phyloP scores from a whole-genome alignment of 768 basidiomycete species.

The Asterophora lycoperdoides region DNA sequence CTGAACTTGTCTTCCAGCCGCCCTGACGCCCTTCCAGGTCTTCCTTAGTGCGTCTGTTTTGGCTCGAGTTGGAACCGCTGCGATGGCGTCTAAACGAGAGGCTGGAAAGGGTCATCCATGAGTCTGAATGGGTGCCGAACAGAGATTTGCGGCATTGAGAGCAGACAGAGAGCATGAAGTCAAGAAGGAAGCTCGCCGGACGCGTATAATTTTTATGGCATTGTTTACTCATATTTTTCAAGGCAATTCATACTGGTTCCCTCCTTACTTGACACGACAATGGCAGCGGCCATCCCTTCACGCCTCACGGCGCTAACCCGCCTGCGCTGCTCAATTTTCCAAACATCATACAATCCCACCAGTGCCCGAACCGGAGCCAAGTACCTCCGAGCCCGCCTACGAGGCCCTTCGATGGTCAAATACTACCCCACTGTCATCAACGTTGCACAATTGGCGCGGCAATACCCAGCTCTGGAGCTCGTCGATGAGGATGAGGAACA shows the following conservation, averaged over 20 bases:
- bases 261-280: constrained; percentile 4
- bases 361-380: constrained; percentile 84
- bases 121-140: constrained; percentile 9
- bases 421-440: constrained; percentile 75
- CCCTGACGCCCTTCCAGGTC: background rate
- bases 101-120: constrained; percentile 10
- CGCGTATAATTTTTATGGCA: background rate
- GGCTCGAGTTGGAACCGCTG: background rate
- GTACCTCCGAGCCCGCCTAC: constrained; percentile 77
- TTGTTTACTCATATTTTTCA: constrained; percentile 13
- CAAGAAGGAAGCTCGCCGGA: background rate
- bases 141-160: constrained; percentile 17
- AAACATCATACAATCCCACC: constrained; percentile 85
- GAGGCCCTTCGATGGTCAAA: constrained; percentile 79
- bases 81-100: constrained; percentile 5
- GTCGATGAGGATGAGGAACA: constrained; percentile 65
- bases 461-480: constrained; percentile 55
- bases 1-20: too few relatives aligned
- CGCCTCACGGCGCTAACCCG: constrained; percentile 59
- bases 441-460: constrained; percentile 45
- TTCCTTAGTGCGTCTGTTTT: background rate
- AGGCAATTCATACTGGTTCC: background rate
- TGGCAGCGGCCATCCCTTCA: constrained; percentile 39
- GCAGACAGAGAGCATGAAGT: constrained; percentile 13
- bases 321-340: constrained; percentile 72